A percentile compares a stretch with the other conserved stretches of the same genome.
phyloP scores from a whole-genome alignment of 73 alveolate species.

The Tetrahymena malaccensis region DNA sequence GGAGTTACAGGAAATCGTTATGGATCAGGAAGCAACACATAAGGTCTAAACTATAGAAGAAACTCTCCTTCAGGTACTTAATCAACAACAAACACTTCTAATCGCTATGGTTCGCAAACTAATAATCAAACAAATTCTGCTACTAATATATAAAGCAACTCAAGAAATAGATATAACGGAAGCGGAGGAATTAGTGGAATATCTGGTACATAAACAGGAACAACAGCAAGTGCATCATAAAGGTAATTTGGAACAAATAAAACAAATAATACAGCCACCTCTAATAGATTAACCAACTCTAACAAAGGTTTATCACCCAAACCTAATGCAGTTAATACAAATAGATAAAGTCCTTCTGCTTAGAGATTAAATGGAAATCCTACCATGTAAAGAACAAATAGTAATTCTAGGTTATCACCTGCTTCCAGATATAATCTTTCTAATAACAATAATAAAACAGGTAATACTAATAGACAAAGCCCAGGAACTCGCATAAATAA shows the following conservation, averaged over 20 bases:
- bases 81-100: background rate
- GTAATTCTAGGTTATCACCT: background rate
- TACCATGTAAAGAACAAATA: background rate
- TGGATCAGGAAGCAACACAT: background rate
- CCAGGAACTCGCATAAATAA: background rate
- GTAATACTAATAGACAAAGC: background rate
- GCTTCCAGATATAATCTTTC: background rate
- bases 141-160: background rate
- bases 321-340: background rate
- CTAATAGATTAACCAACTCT: background rate
- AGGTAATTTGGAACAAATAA: background rate
- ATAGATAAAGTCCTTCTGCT: background rate
- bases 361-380: background rate
- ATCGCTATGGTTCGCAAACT: background rate
- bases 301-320: background rate
- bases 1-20: background rate
- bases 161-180: background rate
- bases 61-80: background rate
- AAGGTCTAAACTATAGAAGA: background rate
- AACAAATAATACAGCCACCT: background rate
- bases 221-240: background rate
- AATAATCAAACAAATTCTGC: background rate
- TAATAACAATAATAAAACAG: background rate
- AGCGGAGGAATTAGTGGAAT: background rate
- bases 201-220: background rate